These are phyloP conservation scores for Kregervanrija delftensis DNA, from an alignment of 805 yeast genomes.

Conservation along the genomic window DNA sequence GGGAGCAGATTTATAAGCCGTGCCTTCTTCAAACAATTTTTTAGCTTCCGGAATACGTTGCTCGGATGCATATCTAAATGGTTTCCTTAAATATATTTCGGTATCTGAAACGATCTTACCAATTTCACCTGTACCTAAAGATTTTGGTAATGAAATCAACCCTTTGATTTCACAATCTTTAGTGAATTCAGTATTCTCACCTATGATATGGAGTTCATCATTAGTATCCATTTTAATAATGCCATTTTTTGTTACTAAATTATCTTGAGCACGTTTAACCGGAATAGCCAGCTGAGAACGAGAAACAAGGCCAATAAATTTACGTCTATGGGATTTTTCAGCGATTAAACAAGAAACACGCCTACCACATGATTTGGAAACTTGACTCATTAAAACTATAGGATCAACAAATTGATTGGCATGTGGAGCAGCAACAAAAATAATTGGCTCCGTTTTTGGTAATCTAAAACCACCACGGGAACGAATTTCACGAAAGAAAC, in stretches of 20 bases:
- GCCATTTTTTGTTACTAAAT: constrained; percentile 62
- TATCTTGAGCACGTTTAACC: constrained; percentile 89
- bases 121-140: constrained; percentile 71
- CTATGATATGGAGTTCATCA: constrained; percentile 40
- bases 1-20: constrained; percentile 64
- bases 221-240: constrained; percentile 48
- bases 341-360: constrained; percentile 50
- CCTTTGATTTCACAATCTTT: constrained; percentile 59
- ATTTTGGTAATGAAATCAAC: constrained; percentile 67
- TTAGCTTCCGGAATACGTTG: constrained; percentile 35
- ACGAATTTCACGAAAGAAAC: constrained; percentile 69
- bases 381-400: constrained; percentile 75
- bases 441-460: constrained; percentile 59
- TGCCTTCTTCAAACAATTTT: constrained; percentile 41
- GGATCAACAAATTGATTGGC: constrained; percentile 81
- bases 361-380: constrained; percentile 41
- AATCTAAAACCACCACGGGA: constrained; percentile 63
- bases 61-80: constrained; percentile 40
- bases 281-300: constrained; percentile 79
- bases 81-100: constrained; percentile 59
- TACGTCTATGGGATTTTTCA: constrained; percentile 39
- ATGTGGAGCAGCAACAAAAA: constrained; percentile 77
- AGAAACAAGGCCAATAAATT: constrained; percentile 69
- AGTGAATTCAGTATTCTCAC: constrained; percentile 56
- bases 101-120: constrained; percentile 64